Conservation (phyloP, 1,284 basidiomycete genomes). For the Grifola frondosa region DNA sequence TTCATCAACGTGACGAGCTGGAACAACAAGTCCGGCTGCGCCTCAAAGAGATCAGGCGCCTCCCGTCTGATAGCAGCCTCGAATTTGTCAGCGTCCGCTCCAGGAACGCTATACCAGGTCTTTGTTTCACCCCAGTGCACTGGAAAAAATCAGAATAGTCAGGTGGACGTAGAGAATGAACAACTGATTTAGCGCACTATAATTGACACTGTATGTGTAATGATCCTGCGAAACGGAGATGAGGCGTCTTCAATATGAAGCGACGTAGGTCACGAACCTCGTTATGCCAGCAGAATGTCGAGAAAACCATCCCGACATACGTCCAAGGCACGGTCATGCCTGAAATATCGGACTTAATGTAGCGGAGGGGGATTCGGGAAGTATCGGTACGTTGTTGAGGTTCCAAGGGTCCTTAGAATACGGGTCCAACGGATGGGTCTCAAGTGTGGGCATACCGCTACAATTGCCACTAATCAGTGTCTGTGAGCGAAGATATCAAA, state of each 20-base stretch:
- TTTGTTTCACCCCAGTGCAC: conserved; percentile 99
- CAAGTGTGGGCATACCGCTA: conserved; percentile 93
- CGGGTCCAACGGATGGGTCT: conserved; percentile 85
- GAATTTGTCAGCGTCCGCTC: conserved; percentile 91
- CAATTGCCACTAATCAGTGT: conserved; percentile 13
- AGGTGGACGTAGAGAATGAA: no score
- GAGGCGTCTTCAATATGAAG: conserved; percentile 6
- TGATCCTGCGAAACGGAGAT: conserved; percentile 67
- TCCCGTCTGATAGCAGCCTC: conserved; percentile 94
- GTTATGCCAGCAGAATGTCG: conserved; percentile 99
- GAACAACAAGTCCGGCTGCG: conserved; percentile 95
- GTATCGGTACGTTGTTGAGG: conserved; percentile 94
- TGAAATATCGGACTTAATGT: conserved; percentile 98
- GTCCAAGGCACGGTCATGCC: conserved; percentile 99
- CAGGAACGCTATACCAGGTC: conserved; percentile 99
- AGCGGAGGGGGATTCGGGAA: conserved; percentile 82
- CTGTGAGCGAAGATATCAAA: background rate
- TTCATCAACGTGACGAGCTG: conserved; percentile 99
- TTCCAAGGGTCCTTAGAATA: conserved; percentile 97
- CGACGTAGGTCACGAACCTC: conserved; percentile 61
- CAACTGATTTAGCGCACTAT: conserved; percentile 50
- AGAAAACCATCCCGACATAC: conserved; percentile 99
- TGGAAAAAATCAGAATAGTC: conserved; percentile 36
- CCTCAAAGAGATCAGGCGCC: conserved; percentile 98
- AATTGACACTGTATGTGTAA: conserved; percentile 96